Percentiles rank a stretch among this genome's conserved stretches.
Conservation (phyloP, 1,284 basidiomycete genomes). For the Phlebopus sp. region DNA sequence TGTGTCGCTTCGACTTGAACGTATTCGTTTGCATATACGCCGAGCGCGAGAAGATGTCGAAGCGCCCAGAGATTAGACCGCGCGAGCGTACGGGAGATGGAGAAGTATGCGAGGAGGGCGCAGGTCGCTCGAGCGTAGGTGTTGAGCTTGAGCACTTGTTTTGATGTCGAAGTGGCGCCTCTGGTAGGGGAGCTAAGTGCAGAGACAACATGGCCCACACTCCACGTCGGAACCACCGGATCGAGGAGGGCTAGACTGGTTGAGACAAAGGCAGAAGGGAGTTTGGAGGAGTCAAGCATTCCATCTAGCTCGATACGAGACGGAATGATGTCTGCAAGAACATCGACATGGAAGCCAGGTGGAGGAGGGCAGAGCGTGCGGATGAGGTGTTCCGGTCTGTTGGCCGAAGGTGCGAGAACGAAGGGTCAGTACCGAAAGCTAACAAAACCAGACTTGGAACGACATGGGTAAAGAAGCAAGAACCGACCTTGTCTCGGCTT, state of each 20-base stretch:
- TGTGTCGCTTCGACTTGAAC: slow-evolving; percentile 47
- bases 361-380: slow-evolving; percentile 31
- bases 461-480: slow-evolving; percentile 6
- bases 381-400: slow-evolving; percentile 51
- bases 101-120: slow-evolving; percentile 59
- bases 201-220: too few species aligned
- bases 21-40: slow-evolving; percentile 55
- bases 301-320: slow-evolving; percentile 43
- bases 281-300: slow-evolving; percentile 39
- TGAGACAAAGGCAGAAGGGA: slow-evolving; percentile 50
- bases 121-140: slow-evolving; percentile 63
- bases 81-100: slow-evolving; percentile 58
- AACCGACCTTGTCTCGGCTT: slow-evolving; percentile 40
- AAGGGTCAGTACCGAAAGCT: not conserved
- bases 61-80: slow-evolving; percentile 61
- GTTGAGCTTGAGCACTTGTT: slow-evolving; percentile 22
- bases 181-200: slow-evolving; percentile 37
- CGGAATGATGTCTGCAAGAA: slow-evolving; percentile 54
- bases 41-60: slow-evolving; percentile 60
- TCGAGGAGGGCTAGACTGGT: slow-evolving; percentile 63
- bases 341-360: slow-evolving; percentile 34
- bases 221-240: slow-evolving; percentile 50
- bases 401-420: too few species aligned
- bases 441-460: not conserved
- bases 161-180: too few species aligned